These are phyloP conservation scores for Margaritispora aquatica DNA, from an alignment of 495 filamentous ascomycete species.

Conservation along the genomic window DNA sequence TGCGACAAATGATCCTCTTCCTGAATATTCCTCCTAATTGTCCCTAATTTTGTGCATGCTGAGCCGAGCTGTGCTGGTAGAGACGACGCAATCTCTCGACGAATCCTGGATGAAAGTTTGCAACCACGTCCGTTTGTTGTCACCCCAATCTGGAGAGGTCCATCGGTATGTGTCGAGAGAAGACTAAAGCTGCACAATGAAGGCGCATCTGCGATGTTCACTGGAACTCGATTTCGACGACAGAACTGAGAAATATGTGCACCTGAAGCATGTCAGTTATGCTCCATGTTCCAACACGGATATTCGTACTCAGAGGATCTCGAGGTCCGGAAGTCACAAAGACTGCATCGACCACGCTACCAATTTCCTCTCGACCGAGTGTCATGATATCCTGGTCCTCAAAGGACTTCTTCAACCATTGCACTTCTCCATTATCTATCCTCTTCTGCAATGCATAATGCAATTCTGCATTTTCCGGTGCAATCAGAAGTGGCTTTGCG, in stretches of 20 bases:
- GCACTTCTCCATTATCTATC: constrained; percentile 63
- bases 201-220: constrained; percentile 88
- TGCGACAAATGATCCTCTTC: constrained; percentile 65
- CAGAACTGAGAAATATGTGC: constrained; percentile 70
- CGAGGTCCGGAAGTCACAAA: constrained; percentile 70
- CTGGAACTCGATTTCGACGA: constrained; percentile 72
- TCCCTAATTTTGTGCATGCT: constrained; percentile 73
- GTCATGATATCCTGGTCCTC: constrained; percentile 66
- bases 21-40: constrained; percentile 68
- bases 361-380: constrained; percentile 74
- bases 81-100: constrained; percentile 74
- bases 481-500: constrained; percentile 78
- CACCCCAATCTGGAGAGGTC: constrained; percentile 89
- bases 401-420: constrained; percentile 67
- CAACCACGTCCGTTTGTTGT: constrained; percentile 95
- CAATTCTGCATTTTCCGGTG: constrained; percentile 54
- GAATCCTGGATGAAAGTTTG: constrained; percentile 86
- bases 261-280: constrained; percentile 30
- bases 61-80: constrained; percentile 77
- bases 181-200: constrained; percentile 86
- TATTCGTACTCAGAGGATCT: constrained; percentile 42
- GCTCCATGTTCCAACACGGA: neutral
- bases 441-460: constrained; percentile 70
- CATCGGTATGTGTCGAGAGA: constrained; percentile 81
- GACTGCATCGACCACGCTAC: constrained; percentile 77